Conservation (phyloP, 768 basidiomycete species). For the Amanita phalloides region DNA sequence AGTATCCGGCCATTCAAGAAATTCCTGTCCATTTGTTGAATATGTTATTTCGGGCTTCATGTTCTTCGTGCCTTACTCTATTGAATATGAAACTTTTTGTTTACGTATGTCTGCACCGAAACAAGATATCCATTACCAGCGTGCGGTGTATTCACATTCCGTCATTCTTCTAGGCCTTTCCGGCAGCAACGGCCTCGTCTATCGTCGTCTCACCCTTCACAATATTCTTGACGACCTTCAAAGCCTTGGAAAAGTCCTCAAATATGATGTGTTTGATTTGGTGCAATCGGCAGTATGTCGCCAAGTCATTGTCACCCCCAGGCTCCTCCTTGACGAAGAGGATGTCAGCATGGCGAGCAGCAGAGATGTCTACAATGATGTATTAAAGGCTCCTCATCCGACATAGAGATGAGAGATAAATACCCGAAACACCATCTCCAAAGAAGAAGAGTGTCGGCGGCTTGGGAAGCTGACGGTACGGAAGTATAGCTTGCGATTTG, state of each 20-base stretch:
- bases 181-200: constrained; percentile 28
- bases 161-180: background rate
- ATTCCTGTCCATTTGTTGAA: too few relatives aligned
- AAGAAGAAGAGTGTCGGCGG: constrained; percentile 91
- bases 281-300: constrained; percentile 69
- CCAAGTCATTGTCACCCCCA: constrained; percentile 78
- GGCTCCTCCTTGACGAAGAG: constrained; percentile 86
- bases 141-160: background rate
- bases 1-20: too few relatives aligned
- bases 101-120: too few relatives aligned
- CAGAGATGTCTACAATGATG: constrained; percentile 66
- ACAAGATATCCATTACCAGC: too few relatives aligned
- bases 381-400: background rate
- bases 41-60: too few relatives aligned
- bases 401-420: constrained; percentile 12
- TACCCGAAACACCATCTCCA: constrained; percentile 94
- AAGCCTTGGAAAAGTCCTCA: constrained; percentile 53
- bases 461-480: constrained; percentile 61
- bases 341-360: constrained; percentile 84
- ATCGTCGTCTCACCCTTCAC: constrained; percentile 61
- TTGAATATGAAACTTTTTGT: too few relatives aligned
- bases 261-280: constrained; percentile 77
- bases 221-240: constrained; percentile 50
- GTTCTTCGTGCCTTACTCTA: too few relatives aligned
- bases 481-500: constrained; percentile 90